Evolutionary conservation across 2,329 filamentous ascomycete species (phyloP).

Genomic region (Sclerotinia subarctica): DNA sequence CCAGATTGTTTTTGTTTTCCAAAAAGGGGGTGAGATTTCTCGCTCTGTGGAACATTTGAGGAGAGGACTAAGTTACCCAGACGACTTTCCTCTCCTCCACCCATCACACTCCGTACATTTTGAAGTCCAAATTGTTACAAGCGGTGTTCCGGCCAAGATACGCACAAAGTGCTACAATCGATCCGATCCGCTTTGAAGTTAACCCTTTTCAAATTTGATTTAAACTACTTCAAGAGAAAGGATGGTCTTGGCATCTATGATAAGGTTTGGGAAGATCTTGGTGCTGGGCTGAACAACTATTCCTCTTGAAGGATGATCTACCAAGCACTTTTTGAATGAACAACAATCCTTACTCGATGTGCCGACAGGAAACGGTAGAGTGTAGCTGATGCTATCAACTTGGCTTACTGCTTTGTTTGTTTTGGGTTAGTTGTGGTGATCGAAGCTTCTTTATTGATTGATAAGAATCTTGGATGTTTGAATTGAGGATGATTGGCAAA

Average conservation of each 20-base stretch:
- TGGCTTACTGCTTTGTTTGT: constrained; percentile 5
- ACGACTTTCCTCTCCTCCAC: neutral
- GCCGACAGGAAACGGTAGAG: constrained; percentile 8
- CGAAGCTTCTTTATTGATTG: neutral
- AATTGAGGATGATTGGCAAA: neutral
- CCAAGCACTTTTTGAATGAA: neutral
- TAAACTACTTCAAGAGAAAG: neutral
- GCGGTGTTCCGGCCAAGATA: constrained; percentile 15
- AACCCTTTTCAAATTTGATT: neutral
- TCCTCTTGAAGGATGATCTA: neutral
- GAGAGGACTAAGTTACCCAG: neutral
- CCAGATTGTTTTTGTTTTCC: neutral
- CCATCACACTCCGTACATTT: neutral
- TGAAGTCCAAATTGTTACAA: neutral
- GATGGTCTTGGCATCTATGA: constrained; percentile 15
- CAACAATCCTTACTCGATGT: neutral
- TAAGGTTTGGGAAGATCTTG: constrained; percentile 10
- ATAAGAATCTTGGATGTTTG: neutral
- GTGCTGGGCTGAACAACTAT: constrained; percentile 7
- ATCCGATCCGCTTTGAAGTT: constrained; percentile 2
- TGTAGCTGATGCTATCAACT: constrained; percentile 3
- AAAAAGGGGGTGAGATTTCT: neutral
- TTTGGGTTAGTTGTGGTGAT: neutral
- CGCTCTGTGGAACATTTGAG: neutral
- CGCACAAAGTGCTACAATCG: constrained; percentile 3